Base-by-base conservation (phyloP, 2,329 filamentous ascomycete genomes). In the Penicillium sclerotigenum region DNA sequence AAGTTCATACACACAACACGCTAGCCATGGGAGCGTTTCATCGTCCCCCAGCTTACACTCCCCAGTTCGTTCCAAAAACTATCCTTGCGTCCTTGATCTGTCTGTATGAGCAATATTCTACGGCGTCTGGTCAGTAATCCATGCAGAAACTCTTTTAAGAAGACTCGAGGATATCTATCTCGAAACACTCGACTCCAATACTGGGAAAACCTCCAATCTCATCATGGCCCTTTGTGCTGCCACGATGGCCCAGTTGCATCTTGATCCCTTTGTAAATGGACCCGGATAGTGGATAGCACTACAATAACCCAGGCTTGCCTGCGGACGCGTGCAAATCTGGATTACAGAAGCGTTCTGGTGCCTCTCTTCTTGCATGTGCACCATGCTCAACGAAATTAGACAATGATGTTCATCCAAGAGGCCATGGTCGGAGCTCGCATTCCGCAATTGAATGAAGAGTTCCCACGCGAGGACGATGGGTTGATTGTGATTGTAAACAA, bases 301-400 rank as follows among this genome's bases (percentile, higher is more conserved):
- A n/a, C n/a, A n/a, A n/a, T n/a, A n/a, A n/a, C n/a, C n/a, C n/a
- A n/a, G 5, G 56, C 62, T 11, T 70, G 66, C 42, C 57, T 70
- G n/a, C 51, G 52, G 20, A 56, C 67, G n/a, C 59, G 67, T 29
- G 57, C 60, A 26, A 40, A 65, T 49, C 56, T 63, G 4, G 61
- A 69, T 41, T 20, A 63, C 9, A 60, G 56, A 26, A 59, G 60
- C 46, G 47, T 68, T 5, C 56, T 71, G 28, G 59, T 62, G 16
- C 69, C 68, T 1, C 70, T 71, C 52, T 71, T 71, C 29, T 57
- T 71, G 47, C 68, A 71, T 60, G 68, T 71, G 4, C 68, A 70
- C 46, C 62, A 71, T 57, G 68, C 68, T n/a, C n/a, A n/a, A n/a
- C n/a, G n/a, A n/a, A n/a, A n/a, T n/a, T n/a, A n/a, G n/a, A n/a